These are phyloP conservation scores for Nemania diffusa DNA, from an alignment of 2,329 filamentous ascomycete species.

Conservation along the genomic window DNA sequence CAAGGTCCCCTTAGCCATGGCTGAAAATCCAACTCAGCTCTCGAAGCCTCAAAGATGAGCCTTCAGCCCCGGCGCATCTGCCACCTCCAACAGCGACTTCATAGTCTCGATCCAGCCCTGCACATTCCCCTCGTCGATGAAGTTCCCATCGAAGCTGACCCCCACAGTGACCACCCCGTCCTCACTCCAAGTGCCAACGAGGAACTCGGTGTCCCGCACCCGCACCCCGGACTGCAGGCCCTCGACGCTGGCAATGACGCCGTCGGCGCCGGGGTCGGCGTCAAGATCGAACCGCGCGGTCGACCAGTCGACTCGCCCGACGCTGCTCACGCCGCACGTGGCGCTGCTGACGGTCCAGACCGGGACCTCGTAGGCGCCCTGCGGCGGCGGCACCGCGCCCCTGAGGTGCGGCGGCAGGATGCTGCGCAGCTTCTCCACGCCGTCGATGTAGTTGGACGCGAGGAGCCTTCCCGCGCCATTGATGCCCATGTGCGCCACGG, in stretches of 20 bases:
- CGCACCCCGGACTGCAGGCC: slow-evolving; percentile 23
- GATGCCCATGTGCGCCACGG: slow-evolving; percentile 28
- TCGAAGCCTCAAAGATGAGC: slow-evolving; percentile 21
- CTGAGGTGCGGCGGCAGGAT: slow-evolving; percentile 21
- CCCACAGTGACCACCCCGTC: slow-evolving; percentile 27
- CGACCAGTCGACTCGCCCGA: slow-evolving; percentile 34
- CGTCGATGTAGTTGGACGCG: slow-evolving; percentile 38
- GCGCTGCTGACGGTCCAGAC: slow-evolving; percentile 3
- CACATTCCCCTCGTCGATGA: slow-evolving; percentile 28
- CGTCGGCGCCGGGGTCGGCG: slow-evolving; percentile 28
- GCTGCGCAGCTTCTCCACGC: slow-evolving; percentile 29
- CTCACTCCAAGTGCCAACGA: slow-evolving; percentile 31
- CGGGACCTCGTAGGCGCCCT: slow-evolving; percentile 21
- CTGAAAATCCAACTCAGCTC: background rate
- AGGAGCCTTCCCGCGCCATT: slow-evolving; percentile 31
- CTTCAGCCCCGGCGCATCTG: slow-evolving; percentile 9
- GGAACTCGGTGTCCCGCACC: slow-evolving; percentile 34
- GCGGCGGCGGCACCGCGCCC: slow-evolving; percentile 14
- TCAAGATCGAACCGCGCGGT: slow-evolving; percentile 18
- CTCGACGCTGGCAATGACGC: slow-evolving; percentile 31
- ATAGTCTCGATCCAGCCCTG: slow-evolving; percentile 31
- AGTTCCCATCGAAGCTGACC: slow-evolving; percentile 36
- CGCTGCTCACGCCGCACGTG: slow-evolving; percentile 35
- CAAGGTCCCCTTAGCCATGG: background rate
- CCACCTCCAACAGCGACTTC: slow-evolving; percentile 28